Evolutionary conservation across 78 protist genomes (phyloP).

Genomic region (slime mould (Dictyostelium discoideum)): dicty_2.7 NC_007088.5:694001-694500

Average conservation of each 20-base stretch:
- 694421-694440: conserved; percentile 28
- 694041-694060: conserved; percentile 39
- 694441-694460: conserved; percentile 63
- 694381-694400: neutral
- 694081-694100: conserved; percentile 37
- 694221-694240: conserved; percentile 19
- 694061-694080: conserved; percentile 36
- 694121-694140: conserved; percentile 23
- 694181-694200: conserved; percentile 36
- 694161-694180: conserved; percentile 37
- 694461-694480: neutral
- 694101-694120: conserved; percentile 18
- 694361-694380: conserved; percentile 14
- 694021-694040: neutral
- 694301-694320: neutral
- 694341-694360: conserved; percentile 39
- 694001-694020: neutral
- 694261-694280: conserved; percentile 57
- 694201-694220: conserved; percentile 1
- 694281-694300: conserved; percentile 37
- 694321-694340: neutral
- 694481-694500: conserved; percentile 46
- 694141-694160: conserved; percentile 12
- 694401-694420: conserved; percentile 82
- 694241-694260: conserved; percentile 28